Evolutionary conservation across 2,329 filamentous ascomycete genomes (phyloP), one percentile per base, ranked within the genome.

Genomic region (Diaporthe aspalathi): DNA sequence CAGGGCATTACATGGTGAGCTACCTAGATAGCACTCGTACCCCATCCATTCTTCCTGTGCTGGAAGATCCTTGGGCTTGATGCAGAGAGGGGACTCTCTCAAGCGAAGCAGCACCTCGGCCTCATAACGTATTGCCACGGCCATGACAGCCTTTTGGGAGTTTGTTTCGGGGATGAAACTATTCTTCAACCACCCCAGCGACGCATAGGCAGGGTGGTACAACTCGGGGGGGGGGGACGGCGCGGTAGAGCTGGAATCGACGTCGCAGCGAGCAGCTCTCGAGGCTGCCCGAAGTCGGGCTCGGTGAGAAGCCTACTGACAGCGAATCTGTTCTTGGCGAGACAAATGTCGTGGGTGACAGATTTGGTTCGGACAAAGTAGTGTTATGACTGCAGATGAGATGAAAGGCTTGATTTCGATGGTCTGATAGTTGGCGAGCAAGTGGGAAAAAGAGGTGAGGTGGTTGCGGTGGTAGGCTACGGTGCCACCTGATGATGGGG

Each of bases 1-100:
- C 71, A 65, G 14, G 49, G 63, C 32, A 52, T 9, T 52, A 29
- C 7, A 9, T 65, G 70, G 47, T 62, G 52, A 52, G 24, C 57
- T 7, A 38, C 35, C 35, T 29, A 65, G 52, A 38, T 35, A 60
- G 20, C 67, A 63, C 52, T 62, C 89, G 79, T 86, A 97, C 93
- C 95, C 94, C 94, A 98, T 97, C 95, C 95, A 98, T 85, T 97
- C 94, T 84, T 97, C 94, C 74, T 92, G 89, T 32, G 94, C 92
- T 75, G 94, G 95, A 56, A 98, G 87, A 74, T 87, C 89, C 74
- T 91, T 85, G 57, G 95, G 95, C 82, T 93, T 97, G 76, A 88
- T 85, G 78, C 94, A 94, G 81, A 97, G 86, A 75, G 94, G 94
- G 74, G 95, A 98, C 72, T 92, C 87, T 82, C 92, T 90, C 78